phyloP scores from a whole-genome alignment of 2,329 filamentous ascomycete species.

The Setomelanomma holmii region DNA sequence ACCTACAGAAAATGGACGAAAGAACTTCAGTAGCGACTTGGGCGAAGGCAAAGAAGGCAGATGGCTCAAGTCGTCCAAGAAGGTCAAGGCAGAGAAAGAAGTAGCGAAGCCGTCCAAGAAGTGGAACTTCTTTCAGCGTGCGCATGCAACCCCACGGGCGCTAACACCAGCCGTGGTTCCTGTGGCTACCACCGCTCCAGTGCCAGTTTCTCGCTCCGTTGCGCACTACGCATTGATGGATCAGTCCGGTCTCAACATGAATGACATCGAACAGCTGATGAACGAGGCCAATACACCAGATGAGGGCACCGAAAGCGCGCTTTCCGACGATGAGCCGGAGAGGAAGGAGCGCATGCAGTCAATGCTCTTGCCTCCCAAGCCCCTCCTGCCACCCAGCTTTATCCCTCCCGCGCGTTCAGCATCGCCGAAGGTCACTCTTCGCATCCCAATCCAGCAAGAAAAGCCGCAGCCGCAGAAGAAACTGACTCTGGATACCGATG shows the following conservation, averaged over 20 bases:
- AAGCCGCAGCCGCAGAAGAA: conserved; percentile 21
- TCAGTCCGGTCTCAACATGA: conserved; percentile 52
- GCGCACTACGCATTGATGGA: conserved; percentile 67
- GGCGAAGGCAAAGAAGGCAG: conserved; percentile 47
- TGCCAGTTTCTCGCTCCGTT: conserved; percentile 51
- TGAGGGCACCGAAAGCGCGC: conserved; percentile 30
- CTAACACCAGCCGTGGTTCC: conserved; percentile 29
- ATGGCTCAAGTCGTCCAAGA: conserved; percentile 47
- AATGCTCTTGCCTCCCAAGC: conserved; percentile 48
- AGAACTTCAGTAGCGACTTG: conserved; percentile 31
- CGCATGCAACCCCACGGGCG: conserved; percentile 51
- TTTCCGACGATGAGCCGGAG: conserved; percentile 28
- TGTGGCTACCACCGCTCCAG: conserved; percentile 48
- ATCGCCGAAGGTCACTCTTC: conserved; percentile 47
- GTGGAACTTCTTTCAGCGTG: conserved; percentile 68
- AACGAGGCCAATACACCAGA: conserved; percentile 49
- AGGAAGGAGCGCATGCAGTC: conserved; percentile 45
- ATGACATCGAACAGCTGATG: conserved; percentile 56
- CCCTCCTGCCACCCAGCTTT: conserved; percentile 38
- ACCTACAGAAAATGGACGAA: conserved; percentile 25
- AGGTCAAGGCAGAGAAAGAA: conserved; percentile 34
- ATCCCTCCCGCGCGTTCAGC: conserved; percentile 37
- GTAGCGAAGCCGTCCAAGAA: conserved; percentile 51
- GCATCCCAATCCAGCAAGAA: conserved; percentile 14
- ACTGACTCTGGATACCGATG: conserved; percentile 30